Base-by-base conservation (phyloP, 2,329 filamentous ascomycete genomes). In the Rhynchosporium graminicola region DNA sequence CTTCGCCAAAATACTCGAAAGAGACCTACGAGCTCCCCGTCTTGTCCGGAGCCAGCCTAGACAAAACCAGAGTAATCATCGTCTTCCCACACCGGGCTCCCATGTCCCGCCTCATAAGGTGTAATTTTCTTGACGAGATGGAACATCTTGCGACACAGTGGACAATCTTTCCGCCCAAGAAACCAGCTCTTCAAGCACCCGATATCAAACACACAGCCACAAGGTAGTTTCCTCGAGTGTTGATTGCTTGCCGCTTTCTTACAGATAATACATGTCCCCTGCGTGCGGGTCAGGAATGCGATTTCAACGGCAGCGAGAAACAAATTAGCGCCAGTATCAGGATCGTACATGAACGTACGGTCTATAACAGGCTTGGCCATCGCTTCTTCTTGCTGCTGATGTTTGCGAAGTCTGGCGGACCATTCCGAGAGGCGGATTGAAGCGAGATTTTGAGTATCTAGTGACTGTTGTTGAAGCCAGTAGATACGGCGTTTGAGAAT, bases 331-430 rank as follows among this genome's bases (percentile, higher is more conserved):
- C 42, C 54, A 31, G 20, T 43, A 28, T 45, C 54, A 10, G 50
- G 54, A 56, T 56, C 54, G 40, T 56, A 56, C 12, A 45, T 12
- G 26, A 56, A 46, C 31, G 54, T 56, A 26, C 42, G 26, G 15
- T 31, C 38, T 29, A 40, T 9, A 40, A 56, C 31, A 8, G 54
- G 38, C 15, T 12, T 56, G 8, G 33, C n/a, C 38, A 31, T 43
- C 12, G 7, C 54, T n/a, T n/a, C 20, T 33, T 56, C 54, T 33
- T 43, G 54, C 12, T 56, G 38, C 13, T 56, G 42, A 40, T 56
- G 38, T 31, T 31, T 56, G 38, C 12, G 15, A n/a, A 56, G 6
- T 15, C 28, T 46, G 8, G 38, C 43, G 15, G 38, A 43, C 54
- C 54, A 31, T 9, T 15, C 38, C 3, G 43, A 33, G n/a, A 52